A percentile compares a stretch with the other conserved stretches of the same genome.
These are phyloP conservation scores for Xylaria sp. DNA, from an alignment of 495 filamentous ascomycete genomes.

Conservation along the genomic window DNA sequence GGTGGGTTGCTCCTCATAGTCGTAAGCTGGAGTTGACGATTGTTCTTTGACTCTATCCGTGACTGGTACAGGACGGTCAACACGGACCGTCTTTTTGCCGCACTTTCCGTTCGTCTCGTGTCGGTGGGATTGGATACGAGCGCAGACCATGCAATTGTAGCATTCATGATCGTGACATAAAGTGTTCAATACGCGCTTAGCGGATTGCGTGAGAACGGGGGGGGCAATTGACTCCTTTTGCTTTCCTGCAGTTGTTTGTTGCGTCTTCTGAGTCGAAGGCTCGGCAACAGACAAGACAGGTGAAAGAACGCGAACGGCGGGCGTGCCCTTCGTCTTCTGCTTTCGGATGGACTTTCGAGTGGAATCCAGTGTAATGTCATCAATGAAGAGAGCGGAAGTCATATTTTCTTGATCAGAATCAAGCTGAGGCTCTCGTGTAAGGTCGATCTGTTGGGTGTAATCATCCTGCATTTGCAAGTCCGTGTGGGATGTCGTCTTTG, in stretches of 20 bases:
- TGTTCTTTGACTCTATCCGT: conserved; percentile 62
- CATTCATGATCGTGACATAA: conserved; percentile 67
- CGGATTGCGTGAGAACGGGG: conserved; percentile 54
- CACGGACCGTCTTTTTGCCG: conserved; percentile 62
- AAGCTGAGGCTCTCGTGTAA: conserved; percentile 39
- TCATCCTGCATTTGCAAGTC: conserved; percentile 51
- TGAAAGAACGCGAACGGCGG: conserved; percentile 23
- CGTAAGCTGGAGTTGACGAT: conserved; percentile 44
- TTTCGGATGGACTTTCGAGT: conserved; percentile 38
- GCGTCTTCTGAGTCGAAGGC: conserved; percentile 9
- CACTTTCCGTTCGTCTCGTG: conserved; percentile 35
- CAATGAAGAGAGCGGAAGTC: conserved; percentile 66
- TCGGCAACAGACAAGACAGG: conserved; percentile 23
- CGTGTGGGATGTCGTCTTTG: conserved; percentile 40
- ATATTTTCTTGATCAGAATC: conserved; percentile 45
- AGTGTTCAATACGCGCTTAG: conserved; percentile 64
- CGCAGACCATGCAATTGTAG: conserved; percentile 77
- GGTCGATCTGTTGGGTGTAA: conserved; percentile 50
- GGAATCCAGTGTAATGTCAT: conserved; percentile 53
- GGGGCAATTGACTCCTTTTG: conserved; percentile 29
- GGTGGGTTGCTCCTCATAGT: conserved; percentile 73
- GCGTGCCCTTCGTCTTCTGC: conserved; percentile 26
- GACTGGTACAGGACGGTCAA: conserved; percentile 74
- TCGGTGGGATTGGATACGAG: conserved; percentile 59
- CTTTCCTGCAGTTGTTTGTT: conserved; percentile 7